Evolutionary conservation across 257 asterid genomes (phyloP).

Genomic region (Gardenia jasminoides): DNA sequence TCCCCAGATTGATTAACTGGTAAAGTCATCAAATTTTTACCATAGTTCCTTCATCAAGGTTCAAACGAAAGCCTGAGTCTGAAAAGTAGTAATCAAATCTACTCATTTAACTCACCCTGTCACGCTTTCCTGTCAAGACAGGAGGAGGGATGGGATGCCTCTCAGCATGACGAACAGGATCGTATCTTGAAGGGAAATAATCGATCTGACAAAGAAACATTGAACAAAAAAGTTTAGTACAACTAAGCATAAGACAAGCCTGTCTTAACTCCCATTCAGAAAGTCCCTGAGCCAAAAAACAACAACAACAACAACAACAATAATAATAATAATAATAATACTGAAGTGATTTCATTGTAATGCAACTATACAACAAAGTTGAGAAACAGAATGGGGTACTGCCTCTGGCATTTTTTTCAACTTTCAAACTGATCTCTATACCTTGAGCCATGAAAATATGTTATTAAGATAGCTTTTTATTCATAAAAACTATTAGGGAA

Average conservation of each 20-base stretch:
- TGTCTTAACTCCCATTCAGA: background rate
- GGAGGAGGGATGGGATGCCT: conserved; percentile 42
- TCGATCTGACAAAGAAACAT: conserved; percentile 36
- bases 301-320: too few species aligned
- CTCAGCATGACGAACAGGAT: conserved; percentile 47
- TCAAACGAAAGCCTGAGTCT: background rate
- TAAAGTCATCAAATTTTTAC: background rate
- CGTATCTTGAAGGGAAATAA: conserved; percentile 55
- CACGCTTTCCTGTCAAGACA: conserved; percentile 44
- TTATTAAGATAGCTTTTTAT: background rate
- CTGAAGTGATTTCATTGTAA: background rate
- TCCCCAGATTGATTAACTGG: background rate
- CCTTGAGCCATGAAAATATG: background rate
- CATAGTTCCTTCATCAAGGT: background rate
- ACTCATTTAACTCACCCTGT: conserved; percentile 29
- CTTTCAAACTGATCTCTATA: background rate
- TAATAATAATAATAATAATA: too few species aligned
- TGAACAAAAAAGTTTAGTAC: background rate
- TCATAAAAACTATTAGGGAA: background rate
- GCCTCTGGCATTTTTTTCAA: background rate
- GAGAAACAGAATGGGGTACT: background rate
- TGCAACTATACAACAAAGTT: background rate
- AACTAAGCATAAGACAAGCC: background rate
- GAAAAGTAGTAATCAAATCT: background rate
- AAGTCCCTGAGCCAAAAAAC: too few species aligned